A percentile compares a stretch with the other conserved stretches of the same genome.
Evolutionary conservation across 768 basidiomycete genomes (phyloP).

Genomic region (Termitomyces sp.): DNA sequence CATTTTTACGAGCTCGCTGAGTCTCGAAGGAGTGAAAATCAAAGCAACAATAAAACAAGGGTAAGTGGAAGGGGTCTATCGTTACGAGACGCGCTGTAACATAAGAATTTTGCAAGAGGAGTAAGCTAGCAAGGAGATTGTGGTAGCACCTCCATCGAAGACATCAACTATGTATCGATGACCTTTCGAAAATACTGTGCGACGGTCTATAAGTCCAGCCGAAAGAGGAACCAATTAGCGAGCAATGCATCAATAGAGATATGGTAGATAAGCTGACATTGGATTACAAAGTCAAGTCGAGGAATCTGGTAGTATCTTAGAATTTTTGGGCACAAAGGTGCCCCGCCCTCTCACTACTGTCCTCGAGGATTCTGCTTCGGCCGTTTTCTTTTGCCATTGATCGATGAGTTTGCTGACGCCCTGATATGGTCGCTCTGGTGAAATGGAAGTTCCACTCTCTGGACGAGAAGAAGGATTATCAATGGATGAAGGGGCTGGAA

Average conservation of each 20-base stretch:
- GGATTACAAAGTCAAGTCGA: background rate
- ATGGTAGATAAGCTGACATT: background rate
- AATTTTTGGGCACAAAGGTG: conserved; percentile 33
- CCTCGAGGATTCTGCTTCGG: conserved; percentile 42
- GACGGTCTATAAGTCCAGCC: background rate
- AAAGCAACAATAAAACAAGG: too few species aligned
- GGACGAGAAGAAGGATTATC: conserved; percentile 11
- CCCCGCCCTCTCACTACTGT: conserved; percentile 23
- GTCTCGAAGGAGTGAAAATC: too few species aligned
- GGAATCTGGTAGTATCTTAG: conserved; percentile 22
- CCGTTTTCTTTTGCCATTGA: conserved; percentile 82
- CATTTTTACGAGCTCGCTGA: too few species aligned
- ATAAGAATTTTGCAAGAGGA: background rate
- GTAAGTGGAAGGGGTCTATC: too few species aligned
- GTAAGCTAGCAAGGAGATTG: background rate
- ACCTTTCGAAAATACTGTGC: background rate
- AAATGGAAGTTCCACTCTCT: conserved; percentile 41
- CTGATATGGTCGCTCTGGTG: conserved; percentile 73
- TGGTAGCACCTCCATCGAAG: background rate
- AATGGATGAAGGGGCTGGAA: conserved; percentile 14
- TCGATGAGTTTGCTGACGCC: conserved; percentile 84
- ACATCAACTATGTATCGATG: background rate
- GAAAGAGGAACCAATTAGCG: background rate
- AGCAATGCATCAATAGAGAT: background rate
- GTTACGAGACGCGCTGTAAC: too few species aligned